These are phyloP conservation scores for Hypomontagnella monticulosa DNA, from an alignment of 495 filamentous ascomycete genomes.

Conservation along the genomic window DNA sequence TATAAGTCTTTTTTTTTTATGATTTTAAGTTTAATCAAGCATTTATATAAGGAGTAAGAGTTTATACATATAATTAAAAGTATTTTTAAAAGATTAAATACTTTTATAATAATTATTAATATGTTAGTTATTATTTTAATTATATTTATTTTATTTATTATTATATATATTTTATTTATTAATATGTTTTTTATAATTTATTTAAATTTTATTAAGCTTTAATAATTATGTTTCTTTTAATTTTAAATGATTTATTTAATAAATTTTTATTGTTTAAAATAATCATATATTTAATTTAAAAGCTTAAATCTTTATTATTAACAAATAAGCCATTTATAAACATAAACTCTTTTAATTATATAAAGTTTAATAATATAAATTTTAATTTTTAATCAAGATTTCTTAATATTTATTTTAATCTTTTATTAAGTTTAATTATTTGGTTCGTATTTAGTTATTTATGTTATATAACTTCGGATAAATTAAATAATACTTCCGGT, in stretches of 20 bases:
- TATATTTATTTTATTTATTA: no score
- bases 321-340: not conserved
- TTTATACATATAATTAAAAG: no score
- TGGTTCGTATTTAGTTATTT: not conserved
- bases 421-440: not conserved
- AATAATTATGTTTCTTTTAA: conserved; percentile 1
- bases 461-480: not conserved
- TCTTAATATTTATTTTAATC: not conserved
- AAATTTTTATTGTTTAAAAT: not conserved
- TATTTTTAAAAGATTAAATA: no score
- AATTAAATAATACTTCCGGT: not conserved
- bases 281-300: not conserved
- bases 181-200: no score
- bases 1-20: no score
- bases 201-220: not conserved
- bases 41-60: no score
- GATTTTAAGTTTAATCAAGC: no score
- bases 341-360: not conserved
- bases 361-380: not conserved
- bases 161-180: no score
- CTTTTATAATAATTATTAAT: no score
- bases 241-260: not conserved
- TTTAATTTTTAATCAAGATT: not conserved
- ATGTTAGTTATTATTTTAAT: no score
- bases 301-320: not conserved